Evolutionary conservation across 495 filamentous ascomycete genomes (phyloP).

Genomic region (Aspergillus conjunctus): DNA sequence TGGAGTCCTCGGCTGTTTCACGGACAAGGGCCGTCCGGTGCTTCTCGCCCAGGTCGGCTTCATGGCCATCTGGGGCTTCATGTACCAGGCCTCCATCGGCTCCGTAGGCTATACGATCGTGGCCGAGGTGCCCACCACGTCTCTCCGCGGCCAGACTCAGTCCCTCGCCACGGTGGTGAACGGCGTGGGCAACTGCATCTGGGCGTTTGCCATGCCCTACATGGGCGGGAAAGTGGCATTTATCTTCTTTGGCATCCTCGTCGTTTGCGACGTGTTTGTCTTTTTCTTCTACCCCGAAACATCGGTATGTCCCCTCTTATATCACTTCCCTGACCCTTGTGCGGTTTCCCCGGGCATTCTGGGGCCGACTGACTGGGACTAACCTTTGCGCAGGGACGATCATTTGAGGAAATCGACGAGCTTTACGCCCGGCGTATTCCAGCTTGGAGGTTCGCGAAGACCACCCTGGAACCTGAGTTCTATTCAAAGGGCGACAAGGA

Average conservation of each 20-base stretch:
- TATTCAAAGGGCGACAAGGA: not conserved
- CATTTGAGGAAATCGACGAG: conserved; percentile 8
- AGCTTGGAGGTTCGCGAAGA: not conserved
- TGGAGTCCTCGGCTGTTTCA: not conserved
- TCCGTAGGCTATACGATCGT: not conserved
- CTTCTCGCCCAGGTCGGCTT: not conserved
- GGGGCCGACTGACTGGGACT: not conserved
- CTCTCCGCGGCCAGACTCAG: not conserved
- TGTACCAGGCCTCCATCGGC: not conserved
- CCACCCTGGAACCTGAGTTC: not conserved
- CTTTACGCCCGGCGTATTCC: not conserved
- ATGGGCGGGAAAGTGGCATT: conserved; percentile 7
- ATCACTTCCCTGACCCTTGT: not conserved
- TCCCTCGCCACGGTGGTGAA: not conserved
- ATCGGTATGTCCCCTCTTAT: not conserved
- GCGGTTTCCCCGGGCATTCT: not conserved
- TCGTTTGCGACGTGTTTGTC: not conserved
- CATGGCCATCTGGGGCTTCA: not conserved
- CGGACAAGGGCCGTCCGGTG: not conserved
- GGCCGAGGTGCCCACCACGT: not conserved
- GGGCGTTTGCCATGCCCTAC: not conserved
- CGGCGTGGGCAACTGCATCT: not conserved
- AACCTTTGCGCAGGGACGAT: not conserved
- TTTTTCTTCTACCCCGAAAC: conserved; percentile 2
- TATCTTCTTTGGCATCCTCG: not conserved